Conservation (phyloP, 345 rosid species). For the Ceriops tagal region DNA sequence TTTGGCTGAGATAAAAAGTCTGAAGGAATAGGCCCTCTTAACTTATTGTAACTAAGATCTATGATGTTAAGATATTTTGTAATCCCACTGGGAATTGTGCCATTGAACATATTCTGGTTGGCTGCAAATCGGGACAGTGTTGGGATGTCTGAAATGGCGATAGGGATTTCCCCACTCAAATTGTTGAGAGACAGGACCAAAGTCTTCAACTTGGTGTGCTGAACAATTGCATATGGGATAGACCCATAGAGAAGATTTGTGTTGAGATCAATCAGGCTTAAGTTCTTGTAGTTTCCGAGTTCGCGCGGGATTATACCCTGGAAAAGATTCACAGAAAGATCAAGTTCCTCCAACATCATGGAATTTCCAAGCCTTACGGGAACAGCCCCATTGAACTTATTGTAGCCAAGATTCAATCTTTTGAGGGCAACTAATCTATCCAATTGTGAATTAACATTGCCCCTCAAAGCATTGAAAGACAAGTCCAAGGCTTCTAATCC, state of each 20-base stretch:
- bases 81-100: constrained; percentile 47
- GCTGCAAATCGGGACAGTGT: constrained; percentile 59
- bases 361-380: constrained; percentile 38
- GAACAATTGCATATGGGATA: constrained; percentile 49
- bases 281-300: constrained; percentile 33
- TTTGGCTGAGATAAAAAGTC: constrained; percentile 36
- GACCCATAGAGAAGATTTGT: constrained; percentile 39
- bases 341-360: constrained; percentile 41
- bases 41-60: constrained; percentile 59
- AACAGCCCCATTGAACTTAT: constrained; percentile 36
- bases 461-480: constrained; percentile 41
- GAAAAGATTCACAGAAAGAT: constrained; percentile 40
- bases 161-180: constrained; percentile 47
- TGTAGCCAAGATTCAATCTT: constrained; percentile 45
- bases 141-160: constrained; percentile 34
- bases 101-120: constrained; percentile 42
- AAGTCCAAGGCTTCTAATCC: constrained; percentile 58
- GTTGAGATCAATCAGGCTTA: constrained; percentile 53
- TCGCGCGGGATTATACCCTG: constrained; percentile 44
- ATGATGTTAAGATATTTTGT: constrained; percentile 39
- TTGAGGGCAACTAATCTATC: constrained; percentile 45
- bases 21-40: constrained; percentile 44
- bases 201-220: constrained; percentile 41
- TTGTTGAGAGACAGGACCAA: constrained; percentile 51
- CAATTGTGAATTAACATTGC: constrained; percentile 37